Percentiles rank a stretch among this genome's conserved stretches.
phyloP scores from a whole-genome alignment of 139 green algal genomes.

The Chlorella sp. region DNA sequence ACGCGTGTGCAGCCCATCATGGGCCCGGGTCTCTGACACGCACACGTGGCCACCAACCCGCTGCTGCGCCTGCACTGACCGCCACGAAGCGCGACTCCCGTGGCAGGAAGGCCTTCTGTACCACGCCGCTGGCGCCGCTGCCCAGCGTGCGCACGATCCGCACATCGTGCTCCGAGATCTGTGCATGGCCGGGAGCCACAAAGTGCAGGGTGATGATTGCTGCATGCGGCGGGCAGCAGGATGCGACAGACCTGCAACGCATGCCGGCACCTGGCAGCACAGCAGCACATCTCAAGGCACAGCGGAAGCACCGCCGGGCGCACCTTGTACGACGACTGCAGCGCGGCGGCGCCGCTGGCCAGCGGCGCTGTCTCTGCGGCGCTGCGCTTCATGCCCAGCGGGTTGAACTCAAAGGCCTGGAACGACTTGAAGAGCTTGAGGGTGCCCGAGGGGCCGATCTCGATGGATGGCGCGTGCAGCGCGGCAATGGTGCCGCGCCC shows the following conservation, averaged over 20 bases:
- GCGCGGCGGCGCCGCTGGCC: constrained; percentile 23
- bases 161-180: constrained; percentile 85
- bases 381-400: constrained; percentile 46
- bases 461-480: constrained; percentile 45
- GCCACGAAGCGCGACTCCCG: constrained; percentile 77
- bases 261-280: no score
- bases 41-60: no score
- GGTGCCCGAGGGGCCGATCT: constrained; percentile 48
- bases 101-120: constrained; percentile 81
- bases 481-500: not conserved
- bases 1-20: no score
- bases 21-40: no score
- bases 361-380: constrained; percentile 29
- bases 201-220: no score
- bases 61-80: constrained; percentile 30
- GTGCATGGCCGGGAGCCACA: no score
- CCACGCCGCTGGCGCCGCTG: constrained; percentile 70
- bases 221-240: no score
- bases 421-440: constrained; percentile 57
- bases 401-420: constrained; percentile 62
- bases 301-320: not conserved
- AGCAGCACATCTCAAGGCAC: no score
- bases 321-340: constrained; percentile 53
- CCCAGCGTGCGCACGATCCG: constrained; percentile 74
- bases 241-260: no score